These are phyloP conservation scores for Lactarius evosmus DNA, from an alignment of 768 basidiomycete species.

Conservation along the genomic window DNA sequence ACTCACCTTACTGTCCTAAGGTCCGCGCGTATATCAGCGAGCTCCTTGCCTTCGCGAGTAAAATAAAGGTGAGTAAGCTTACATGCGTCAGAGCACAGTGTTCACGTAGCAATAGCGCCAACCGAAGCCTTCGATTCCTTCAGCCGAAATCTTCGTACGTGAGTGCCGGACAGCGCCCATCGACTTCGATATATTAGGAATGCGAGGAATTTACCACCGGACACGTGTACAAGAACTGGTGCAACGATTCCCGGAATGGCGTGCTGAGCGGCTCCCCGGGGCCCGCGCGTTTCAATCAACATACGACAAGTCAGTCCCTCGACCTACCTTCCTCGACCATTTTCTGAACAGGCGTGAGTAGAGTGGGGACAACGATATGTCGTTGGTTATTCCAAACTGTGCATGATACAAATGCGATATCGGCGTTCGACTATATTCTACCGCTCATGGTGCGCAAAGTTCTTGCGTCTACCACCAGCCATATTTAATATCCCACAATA, in stretches of 20 bases:
- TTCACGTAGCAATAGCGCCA: constrained; percentile 47
- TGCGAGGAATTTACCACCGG: constrained; percentile 60
- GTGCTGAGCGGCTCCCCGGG: constrained; percentile 66
- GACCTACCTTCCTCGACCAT: background rate
- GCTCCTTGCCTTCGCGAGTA: constrained; percentile 65
- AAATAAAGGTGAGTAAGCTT: constrained; percentile 54
- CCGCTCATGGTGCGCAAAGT: constrained; percentile 63
- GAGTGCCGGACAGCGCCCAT: constrained; percentile 57
- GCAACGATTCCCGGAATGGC: constrained; percentile 63
- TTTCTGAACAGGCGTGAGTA: constrained; percentile 30
- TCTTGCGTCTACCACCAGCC: constrained; percentile 8
- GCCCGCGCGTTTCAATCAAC: constrained; percentile 78
- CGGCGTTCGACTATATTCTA: constrained; percentile 76
- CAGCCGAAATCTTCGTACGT: constrained; percentile 58
- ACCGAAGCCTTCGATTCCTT: constrained; percentile 59
- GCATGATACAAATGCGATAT: constrained; percentile 73
- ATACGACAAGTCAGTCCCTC: constrained; percentile 63
- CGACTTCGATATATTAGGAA: constrained; percentile 73
- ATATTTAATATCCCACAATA: constrained; percentile 31
- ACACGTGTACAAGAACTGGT: constrained; percentile 59
- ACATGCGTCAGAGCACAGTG: background rate
- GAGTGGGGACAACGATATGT: constrained; percentile 65
- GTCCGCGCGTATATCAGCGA: constrained; percentile 76
- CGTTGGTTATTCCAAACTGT: constrained; percentile 75
- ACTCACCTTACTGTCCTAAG: constrained; percentile 35